These are phyloP conservation scores for Pecoramyces ruminantium DNA, from an alignment of 192 early-diverging fungal genomes.

Conservation along the genomic window DNA sequence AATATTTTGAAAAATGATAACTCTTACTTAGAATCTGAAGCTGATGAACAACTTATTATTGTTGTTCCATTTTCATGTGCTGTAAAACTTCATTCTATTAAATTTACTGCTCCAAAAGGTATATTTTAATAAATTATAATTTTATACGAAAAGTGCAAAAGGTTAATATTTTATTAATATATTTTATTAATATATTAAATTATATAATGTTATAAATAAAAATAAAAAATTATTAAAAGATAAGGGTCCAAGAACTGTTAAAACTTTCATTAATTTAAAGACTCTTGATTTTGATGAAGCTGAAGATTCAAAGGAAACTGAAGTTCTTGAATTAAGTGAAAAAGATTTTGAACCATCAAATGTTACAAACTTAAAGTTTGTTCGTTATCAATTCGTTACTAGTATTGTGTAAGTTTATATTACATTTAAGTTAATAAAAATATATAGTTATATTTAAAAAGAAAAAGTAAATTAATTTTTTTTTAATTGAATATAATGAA, in stretches of 20 bases:
- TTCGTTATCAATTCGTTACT: constrained; percentile 79
- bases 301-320: constrained; percentile 54
- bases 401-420: not conserved
- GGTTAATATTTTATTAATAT: too few relatives aligned
- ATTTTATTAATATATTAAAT: too few relatives aligned
- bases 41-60: constrained; percentile 87
- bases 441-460: too few relatives aligned
- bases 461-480: too few relatives aligned
- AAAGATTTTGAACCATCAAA: constrained; percentile 46
- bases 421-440: too few relatives aligned
- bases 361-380: constrained; percentile 65
- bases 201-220: too few relatives aligned
- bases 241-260: constrained; percentile 16
- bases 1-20: constrained; percentile 61
- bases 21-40: constrained; percentile 69
- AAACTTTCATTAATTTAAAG: constrained; percentile 66
- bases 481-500: too few relatives aligned
- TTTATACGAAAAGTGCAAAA: too few relatives aligned
- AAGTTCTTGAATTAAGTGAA: constrained; percentile 52
- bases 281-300: constrained; percentile 77
- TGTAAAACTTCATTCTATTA: constrained; percentile 53
- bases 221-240: not conserved
- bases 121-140: not conserved
- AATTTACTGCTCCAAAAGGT: constrained; percentile 21
- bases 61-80: constrained; percentile 76